Evolutionary conservation across 164 flowering plant genomes (phyloP).

Genomic region (Brasenia schreberi): DNA sequence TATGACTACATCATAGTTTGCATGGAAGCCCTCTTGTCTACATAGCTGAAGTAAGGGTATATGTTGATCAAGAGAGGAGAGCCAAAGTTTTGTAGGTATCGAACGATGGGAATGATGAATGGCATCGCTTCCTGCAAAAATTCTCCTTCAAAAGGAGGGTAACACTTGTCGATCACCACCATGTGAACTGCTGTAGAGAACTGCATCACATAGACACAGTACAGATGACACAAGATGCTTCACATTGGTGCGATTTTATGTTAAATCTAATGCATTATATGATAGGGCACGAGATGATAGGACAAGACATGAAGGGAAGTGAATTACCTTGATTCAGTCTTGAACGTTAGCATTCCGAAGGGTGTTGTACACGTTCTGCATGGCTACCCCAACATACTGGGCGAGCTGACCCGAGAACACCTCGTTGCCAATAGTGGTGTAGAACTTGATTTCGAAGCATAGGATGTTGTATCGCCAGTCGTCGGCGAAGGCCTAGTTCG

Average conservation of each 20-base stretch:
- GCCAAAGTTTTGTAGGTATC: constrained; percentile 6
- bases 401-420: constrained; percentile 6
- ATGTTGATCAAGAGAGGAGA: constrained; percentile 25
- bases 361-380: constrained; percentile 13
- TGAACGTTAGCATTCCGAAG: not conserved
- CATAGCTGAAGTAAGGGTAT: constrained; percentile 25
- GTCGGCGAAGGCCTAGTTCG: not conserved
- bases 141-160: constrained; percentile 25
- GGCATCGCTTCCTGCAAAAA: constrained; percentile 8
- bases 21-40: not conserved
- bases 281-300: too few species aligned
- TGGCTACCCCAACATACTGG: constrained; percentile 11
- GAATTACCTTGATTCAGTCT: constrained; percentile 13
- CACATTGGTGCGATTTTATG: too few species aligned
- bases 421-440: constrained; percentile 9
- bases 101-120: constrained; percentile 5
- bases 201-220: too few species aligned
- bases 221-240: too few species aligned
- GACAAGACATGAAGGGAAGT: too few species aligned
- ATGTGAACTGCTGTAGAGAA: constrained; percentile 21
- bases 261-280: too few species aligned
- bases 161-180: constrained; percentile 13
- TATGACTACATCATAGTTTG: not conserved
- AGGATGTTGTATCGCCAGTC: constrained; percentile 1
- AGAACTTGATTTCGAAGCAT: constrained; percentile 4